Conservation (phyloP, 306 rosid species). For the Senna tora region DNA sequence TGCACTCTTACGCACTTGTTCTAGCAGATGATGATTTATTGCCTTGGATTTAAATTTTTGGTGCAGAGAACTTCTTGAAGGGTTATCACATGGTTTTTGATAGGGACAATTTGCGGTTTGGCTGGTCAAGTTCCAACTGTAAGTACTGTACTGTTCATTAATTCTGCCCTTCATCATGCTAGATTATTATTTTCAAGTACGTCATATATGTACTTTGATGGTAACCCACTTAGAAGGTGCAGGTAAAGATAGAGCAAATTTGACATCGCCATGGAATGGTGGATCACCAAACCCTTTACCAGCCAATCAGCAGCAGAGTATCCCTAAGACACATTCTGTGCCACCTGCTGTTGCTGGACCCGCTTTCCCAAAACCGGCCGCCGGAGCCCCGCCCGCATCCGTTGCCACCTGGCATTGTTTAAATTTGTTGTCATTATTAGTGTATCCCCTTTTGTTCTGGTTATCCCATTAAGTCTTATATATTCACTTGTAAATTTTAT, state of each 20-base stretch:
- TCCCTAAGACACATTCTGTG: conserved; percentile 41
- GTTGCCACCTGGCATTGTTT: conserved; percentile 28
- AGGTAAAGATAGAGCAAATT: conserved; percentile 54
- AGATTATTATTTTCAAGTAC: background rate
- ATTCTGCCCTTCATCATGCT: background rate
- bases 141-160: conserved; percentile 34
- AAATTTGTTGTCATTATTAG: conserved; percentile 29
- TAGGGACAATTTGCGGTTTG: conserved; percentile 58
- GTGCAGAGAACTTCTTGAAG: conserved; percentile 62
- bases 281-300: conserved; percentile 56
- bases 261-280: conserved; percentile 42
- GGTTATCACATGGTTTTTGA: conserved; percentile 65
- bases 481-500: conserved; percentile 46
- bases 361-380: conserved; percentile 45
- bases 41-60: conserved; percentile 34
- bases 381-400: conserved; percentile 34
- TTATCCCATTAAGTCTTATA: conserved; percentile 23
- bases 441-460: conserved; percentile 31
- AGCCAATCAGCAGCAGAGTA: conserved; percentile 52
- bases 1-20: background rate
- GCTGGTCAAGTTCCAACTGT: conserved; percentile 73
- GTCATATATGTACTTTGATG: conserved; percentile 12
- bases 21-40: conserved; percentile 10
- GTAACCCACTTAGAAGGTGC: conserved; percentile 37
- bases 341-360: conserved; percentile 53